A percentile compares a stretch with the other conserved stretches of the same genome.
Evolutionary conservation across 2,329 filamentous ascomycete genomes (phyloP).

Genomic region (Verticillium dahliae): DNA sequence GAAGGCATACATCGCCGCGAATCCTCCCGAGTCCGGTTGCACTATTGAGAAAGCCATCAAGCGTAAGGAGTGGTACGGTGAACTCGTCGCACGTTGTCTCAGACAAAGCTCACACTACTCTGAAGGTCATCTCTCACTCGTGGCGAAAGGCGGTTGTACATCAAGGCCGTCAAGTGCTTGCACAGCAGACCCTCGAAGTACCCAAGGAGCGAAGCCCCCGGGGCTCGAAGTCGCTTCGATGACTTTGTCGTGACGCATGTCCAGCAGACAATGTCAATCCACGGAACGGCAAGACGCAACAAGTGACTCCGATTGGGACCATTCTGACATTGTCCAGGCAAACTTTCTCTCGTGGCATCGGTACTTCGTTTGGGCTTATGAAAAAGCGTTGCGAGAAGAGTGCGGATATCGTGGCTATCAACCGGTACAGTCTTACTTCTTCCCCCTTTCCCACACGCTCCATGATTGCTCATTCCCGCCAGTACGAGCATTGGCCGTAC

Average conservation of each 20-base stretch:
- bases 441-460: no score
- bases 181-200: slow-evolving; percentile 11
- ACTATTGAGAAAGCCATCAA: slow-evolving; percentile 2
- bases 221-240: slow-evolving; percentile 21
- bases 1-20: neutral
- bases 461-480: slow-evolving; percentile 6
- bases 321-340: slow-evolving; percentile 12
- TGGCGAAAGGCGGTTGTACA: slow-evolving; percentile 12
- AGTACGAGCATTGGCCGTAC: slow-evolving; percentile 47
- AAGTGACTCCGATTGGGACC: neutral
- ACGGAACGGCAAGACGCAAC: slow-evolving; percentile 14
- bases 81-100: neutral
- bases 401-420: slow-evolving; percentile 33
- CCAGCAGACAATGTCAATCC: slow-evolving; percentile 17
- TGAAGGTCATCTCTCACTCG: slow-evolving; percentile 1
- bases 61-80: slow-evolving; percentile 4
- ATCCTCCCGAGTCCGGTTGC: slow-evolving; percentile 1
- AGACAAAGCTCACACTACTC: neutral
- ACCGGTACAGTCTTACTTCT: slow-evolving; percentile 19
- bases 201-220: slow-evolving; percentile 11
- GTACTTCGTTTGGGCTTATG: slow-evolving; percentile 31
- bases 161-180: slow-evolving; percentile 16
- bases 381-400: slow-evolving; percentile 30
- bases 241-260: slow-evolving; percentile 25
- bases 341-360: slow-evolving; percentile 36